A percentile compares a stretch with the other conserved stretches of the same genome.
These are phyloP conservation scores for Naematelia aurantialba DNA, from an alignment of 768 basidiomycete species.

Conservation along the genomic window DNA sequence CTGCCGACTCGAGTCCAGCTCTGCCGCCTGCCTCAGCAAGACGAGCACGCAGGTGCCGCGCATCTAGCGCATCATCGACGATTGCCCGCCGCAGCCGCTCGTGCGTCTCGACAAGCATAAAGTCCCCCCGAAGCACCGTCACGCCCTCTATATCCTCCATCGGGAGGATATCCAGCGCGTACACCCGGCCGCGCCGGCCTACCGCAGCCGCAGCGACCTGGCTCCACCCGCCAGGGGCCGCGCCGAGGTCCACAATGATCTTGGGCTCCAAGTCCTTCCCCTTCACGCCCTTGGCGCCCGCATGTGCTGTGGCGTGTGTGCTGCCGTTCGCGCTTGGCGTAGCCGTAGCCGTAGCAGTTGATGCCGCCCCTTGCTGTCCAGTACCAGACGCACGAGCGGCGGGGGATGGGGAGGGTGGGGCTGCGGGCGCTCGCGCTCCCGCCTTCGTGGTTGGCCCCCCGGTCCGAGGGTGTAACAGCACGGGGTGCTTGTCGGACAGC, in stretches of 20 bases:
- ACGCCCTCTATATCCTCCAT: slow-evolving; percentile 73
- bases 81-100: neutral
- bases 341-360: too few relatives aligned
- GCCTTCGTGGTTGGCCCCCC: too few relatives aligned
- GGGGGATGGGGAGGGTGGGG: slow-evolving; percentile 93
- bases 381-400: too few relatives aligned
- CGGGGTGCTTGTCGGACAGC: slow-evolving; percentile 60
- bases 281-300: neutral
- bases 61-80: neutral
- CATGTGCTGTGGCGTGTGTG: slow-evolving; percentile 9
- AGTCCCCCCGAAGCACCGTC: slow-evolving; percentile 70
- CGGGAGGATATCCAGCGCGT: slow-evolving; percentile 75
- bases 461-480: too few relatives aligned
- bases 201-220: neutral
- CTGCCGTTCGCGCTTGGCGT: too few relatives aligned
- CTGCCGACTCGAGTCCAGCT: too few relatives aligned
- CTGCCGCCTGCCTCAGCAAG: too few relatives aligned
- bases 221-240: neutral
- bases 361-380: too few relatives aligned
- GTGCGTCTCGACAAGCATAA: slow-evolving; percentile 57
- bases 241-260: neutral
- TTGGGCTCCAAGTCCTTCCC: slow-evolving; percentile 8
- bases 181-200: slow-evolving; percentile 52
- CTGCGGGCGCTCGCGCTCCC: too few relatives aligned
- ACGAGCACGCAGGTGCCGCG: too few relatives aligned